phyloP scores from a whole-genome alignment of 805 yeast genomes.

The Candida germanica region DNA sequence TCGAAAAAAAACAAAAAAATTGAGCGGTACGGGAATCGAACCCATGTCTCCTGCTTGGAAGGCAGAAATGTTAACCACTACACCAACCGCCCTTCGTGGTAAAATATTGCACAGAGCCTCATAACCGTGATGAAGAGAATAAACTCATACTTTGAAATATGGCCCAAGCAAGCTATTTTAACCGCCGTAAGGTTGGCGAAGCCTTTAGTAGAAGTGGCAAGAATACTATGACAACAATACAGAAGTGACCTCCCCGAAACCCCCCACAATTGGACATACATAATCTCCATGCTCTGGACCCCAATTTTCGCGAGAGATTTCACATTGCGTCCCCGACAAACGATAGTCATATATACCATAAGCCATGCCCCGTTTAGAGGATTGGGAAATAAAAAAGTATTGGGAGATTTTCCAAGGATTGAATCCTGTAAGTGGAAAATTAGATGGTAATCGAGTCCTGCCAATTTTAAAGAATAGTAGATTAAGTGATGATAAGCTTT shows the following conservation, averaged over 20 bases:
- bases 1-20: slow-evolving; percentile 20
- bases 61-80: slow-evolving; percentile 90
- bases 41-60: slow-evolving; percentile 93
- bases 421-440: slow-evolving; percentile 73
- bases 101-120: too few relatives aligned
- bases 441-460: slow-evolving; percentile 80
- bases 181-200: background rate
- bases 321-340: too few relatives aligned
- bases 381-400: slow-evolving; percentile 94
- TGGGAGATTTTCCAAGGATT: slow-evolving; percentile 97
- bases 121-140: too few relatives aligned
- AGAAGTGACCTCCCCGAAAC: too few relatives aligned
- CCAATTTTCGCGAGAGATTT: background rate
- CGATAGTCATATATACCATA: too few relatives aligned
- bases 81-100: slow-evolving; percentile 91
- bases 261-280: too few relatives aligned
- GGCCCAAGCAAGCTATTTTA: too few relatives aligned
- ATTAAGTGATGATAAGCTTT: slow-evolving; percentile 71
- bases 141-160: too few relatives aligned
- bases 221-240: too few relatives aligned
- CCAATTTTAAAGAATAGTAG: slow-evolving; percentile 88
- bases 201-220: too few relatives aligned
- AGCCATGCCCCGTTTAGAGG: slow-evolving; percentile 76
- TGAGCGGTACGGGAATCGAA: slow-evolving; percentile 90
- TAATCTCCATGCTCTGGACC: too few relatives aligned